Percentiles rank a stretch among this genome's conserved stretches.
Evolutionary conservation across 2,329 filamentous ascomycete species (phyloP).

Genomic region (Fusarium redolens): DNA sequence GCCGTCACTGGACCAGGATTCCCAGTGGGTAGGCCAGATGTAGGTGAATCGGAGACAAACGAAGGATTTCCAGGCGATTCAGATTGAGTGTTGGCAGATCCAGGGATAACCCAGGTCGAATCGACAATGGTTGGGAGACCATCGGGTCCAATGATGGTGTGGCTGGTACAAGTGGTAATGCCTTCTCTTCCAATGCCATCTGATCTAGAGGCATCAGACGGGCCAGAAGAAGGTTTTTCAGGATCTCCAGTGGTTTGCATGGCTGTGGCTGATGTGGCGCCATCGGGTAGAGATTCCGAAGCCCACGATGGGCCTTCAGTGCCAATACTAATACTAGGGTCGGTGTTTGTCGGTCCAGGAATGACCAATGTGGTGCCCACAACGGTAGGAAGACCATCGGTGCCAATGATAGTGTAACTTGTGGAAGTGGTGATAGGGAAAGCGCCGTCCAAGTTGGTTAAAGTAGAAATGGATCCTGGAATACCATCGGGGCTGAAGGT

Average conservation of each 20-base stretch:
- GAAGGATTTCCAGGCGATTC: slow-evolving; percentile 33
- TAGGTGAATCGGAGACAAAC: slow-evolving; percentile 31
- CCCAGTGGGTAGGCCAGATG: slow-evolving; percentile 41
- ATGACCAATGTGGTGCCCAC: slow-evolving; percentile 50
- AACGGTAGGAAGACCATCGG: slow-evolving; percentile 44
- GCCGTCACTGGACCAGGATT: slow-evolving; percentile 37
- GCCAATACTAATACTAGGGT: slow-evolving; percentile 18
- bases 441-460: background rate
- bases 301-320: slow-evolving; percentile 19
- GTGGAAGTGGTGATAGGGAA: slow-evolving; percentile 43
- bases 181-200: slow-evolving; percentile 8
- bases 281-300: slow-evolving; percentile 32
- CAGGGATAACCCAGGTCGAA: slow-evolving; percentile 48
- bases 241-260: slow-evolving; percentile 19
- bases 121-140: slow-evolving; percentile 47
- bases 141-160: slow-evolving; percentile 38
- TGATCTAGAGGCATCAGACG: slow-evolving; percentile 12
- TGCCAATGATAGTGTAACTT: slow-evolving; percentile 45
- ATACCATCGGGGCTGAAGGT: slow-evolving; percentile 12
- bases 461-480: background rate
- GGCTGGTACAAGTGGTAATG: slow-evolving; percentile 42
- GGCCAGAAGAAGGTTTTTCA: slow-evolving; percentile 1
- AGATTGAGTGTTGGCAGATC: slow-evolving; percentile 34
- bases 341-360: slow-evolving; percentile 39
- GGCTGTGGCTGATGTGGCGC: slow-evolving; percentile 16